phyloP scores from a whole-genome alignment of 495 filamentous ascomycete genomes.

The Zalerion maritima region DNA sequence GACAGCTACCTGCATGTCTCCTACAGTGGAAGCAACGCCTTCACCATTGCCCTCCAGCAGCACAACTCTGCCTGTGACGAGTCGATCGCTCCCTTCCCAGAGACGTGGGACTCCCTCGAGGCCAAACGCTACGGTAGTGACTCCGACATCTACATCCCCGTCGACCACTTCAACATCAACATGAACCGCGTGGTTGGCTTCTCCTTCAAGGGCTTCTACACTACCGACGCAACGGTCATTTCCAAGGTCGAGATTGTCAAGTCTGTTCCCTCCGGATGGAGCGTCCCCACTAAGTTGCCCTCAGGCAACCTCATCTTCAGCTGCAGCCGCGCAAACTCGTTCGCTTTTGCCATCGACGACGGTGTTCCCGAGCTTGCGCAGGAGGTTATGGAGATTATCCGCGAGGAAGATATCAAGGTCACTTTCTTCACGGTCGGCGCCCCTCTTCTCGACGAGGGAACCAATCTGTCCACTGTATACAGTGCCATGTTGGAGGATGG shows the following conservation, averaged over 20 bases:
- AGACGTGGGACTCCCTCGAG: conserved; percentile 60
- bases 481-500: conserved; percentile 47
- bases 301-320: conserved; percentile 46
- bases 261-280: conserved; percentile 33
- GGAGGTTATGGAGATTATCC: conserved; percentile 49
- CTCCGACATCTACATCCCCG: conserved; percentile 55
- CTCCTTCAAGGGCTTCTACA: conserved; percentile 56
- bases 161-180: conserved; percentile 59
- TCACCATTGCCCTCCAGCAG: conserved; percentile 57
- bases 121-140: conserved; percentile 47
- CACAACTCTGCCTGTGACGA: conserved; percentile 51
- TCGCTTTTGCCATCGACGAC: conserved; percentile 74
- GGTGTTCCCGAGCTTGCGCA: conserved; percentile 48
- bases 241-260: conserved; percentile 50
- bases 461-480: conserved; percentile 50
- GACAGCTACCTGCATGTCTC: conserved; percentile 54
- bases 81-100: conserved; percentile 47
- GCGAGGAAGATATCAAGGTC: conserved; percentile 46
- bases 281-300: conserved; percentile 44
- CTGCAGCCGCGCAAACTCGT: conserved; percentile 57
- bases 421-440: conserved; percentile 70
- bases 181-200: conserved; percentile 45
- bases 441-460: conserved; percentile 42
- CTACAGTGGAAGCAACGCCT: conserved; percentile 51
- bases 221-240: conserved; percentile 33